Percentiles rank a stretch among this genome's conserved stretches.
Conservation (phyloP, 1,139 yeast genomes). For the Komagataea norvegica region DNA sequence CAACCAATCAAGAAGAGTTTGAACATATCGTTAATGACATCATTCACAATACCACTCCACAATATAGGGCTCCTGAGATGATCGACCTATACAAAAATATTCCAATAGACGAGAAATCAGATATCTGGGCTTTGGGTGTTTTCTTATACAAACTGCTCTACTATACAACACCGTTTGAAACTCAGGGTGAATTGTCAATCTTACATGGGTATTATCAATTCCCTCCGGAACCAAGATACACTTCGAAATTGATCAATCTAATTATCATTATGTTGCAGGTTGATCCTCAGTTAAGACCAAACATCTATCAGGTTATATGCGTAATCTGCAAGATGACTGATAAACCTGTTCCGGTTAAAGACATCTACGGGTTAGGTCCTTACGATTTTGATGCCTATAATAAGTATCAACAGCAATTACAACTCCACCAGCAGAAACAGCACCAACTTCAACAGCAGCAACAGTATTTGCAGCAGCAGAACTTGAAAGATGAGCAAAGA, state of each 20-base stretch:
- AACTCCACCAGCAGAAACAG: constrained; percentile 27
- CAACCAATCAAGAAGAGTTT: constrained; percentile 58
- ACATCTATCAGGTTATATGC: constrained; percentile 72
- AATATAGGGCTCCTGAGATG: constrained; percentile 81
- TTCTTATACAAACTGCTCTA: constrained; percentile 72
- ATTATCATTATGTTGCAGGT: constrained; percentile 77
- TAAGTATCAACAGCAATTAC: constrained; percentile 32
- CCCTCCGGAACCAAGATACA: constrained; percentile 49
- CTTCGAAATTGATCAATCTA: constrained; percentile 63
- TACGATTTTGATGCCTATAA: constrained; percentile 35
- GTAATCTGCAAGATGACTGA: constrained; percentile 63
- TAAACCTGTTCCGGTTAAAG: constrained; percentile 48
- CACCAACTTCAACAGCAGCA: constrained; percentile 28
- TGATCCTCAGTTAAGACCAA: constrained; percentile 80
- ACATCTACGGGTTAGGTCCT: constrained; percentile 35
- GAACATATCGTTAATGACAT: constrained; percentile 60
- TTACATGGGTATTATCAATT: constrained; percentile 62
- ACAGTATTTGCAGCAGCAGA: constrained; percentile 16
- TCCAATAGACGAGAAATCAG: constrained; percentile 73
- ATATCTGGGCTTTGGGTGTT: constrained; percentile 82
- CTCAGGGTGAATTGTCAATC: constrained; percentile 67
- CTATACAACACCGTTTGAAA: constrained; percentile 79
- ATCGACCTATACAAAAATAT: constrained; percentile 61
- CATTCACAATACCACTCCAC: constrained; percentile 75
- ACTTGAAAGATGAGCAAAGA: constrained; percentile 5